phyloP scores from a whole-genome alignment of 148 eudicot species.

The Rhododendron ovatum region DNA sequence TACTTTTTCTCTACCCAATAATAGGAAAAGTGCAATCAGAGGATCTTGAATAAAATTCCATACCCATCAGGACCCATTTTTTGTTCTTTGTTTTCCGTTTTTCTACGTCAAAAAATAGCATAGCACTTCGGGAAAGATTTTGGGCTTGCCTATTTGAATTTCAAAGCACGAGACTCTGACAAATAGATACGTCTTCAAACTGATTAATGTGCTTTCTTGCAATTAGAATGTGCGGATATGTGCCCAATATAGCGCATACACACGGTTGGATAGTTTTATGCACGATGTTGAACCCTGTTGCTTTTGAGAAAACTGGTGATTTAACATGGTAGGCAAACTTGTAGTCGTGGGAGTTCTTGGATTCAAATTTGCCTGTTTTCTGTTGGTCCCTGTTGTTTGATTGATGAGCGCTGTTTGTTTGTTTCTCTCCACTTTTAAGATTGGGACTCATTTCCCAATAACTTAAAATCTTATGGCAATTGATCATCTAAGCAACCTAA shows the following conservation, averaged over 20 bases:
- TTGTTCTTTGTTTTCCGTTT: neutral
- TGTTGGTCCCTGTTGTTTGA: neutral
- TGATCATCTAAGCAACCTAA: neutral
- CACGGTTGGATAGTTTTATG: neutral
- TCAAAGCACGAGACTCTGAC: neutral
- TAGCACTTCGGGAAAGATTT: neutral
- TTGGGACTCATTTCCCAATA: neutral
- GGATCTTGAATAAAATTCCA: neutral
- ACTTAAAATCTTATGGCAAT: neutral
- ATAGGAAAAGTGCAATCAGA: neutral
- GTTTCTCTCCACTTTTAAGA: neutral
- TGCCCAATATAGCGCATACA: neutral
- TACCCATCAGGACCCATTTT: neutral
- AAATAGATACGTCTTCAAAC: neutral
- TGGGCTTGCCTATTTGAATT: neutral
- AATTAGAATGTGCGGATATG: neutral
- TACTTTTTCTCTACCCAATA: neutral
- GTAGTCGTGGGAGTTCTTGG: neutral
- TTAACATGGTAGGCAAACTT: neutral
- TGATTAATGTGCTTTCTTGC: neutral
- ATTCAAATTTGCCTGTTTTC: neutral
- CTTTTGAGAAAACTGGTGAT: conserved; percentile 1
- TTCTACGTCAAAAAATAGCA: neutral
- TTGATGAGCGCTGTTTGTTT: neutral
- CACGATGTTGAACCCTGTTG: neutral